Conservation (phyloP, 2,329 filamentous ascomycete genomes). For the Iodosphaeria phyllophila region DNA sequence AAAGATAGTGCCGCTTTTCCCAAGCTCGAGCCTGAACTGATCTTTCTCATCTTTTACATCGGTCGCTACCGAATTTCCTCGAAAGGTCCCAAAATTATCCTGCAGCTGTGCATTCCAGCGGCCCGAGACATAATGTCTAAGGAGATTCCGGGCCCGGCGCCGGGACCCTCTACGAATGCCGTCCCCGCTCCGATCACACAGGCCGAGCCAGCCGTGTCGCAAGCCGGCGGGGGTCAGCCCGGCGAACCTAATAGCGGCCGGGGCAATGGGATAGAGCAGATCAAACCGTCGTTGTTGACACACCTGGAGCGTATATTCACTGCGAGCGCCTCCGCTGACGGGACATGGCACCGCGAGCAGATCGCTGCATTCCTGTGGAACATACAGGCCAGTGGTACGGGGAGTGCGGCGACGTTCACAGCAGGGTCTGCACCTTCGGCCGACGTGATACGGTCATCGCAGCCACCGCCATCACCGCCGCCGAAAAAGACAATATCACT, state of each 20-base stretch:
- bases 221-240: conserved; percentile 27
- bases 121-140: no score
- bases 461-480: conserved; percentile 12
- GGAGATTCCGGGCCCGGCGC: no score
- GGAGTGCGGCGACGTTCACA: no score
- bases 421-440: no score
- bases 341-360: conserved; percentile 25
- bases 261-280: conserved; percentile 18
- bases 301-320: conserved; percentile 25
- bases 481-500: conserved; percentile 4
- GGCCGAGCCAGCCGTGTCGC: no score
- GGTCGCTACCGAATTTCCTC: no score
- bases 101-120: no score
- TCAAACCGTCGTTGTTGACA: conserved; percentile 19
- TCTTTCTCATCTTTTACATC: no score
- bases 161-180: conserved; percentile 8
- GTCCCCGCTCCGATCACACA: no score
- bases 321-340: conserved; percentile 18
- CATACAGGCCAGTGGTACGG: conserved; percentile 27
- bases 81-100: no score
- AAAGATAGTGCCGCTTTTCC: no score
- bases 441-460: conserved; percentile 16
- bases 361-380: conserved; percentile 25
- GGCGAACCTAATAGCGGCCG: conserved; percentile 17
- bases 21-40: no score